Percentiles rank a stretch among this genome's conserved stretches.
Conservation (phyloP, 2,329 filamentous ascomycete genomes). For the Nakataea oryzae region DNA sequence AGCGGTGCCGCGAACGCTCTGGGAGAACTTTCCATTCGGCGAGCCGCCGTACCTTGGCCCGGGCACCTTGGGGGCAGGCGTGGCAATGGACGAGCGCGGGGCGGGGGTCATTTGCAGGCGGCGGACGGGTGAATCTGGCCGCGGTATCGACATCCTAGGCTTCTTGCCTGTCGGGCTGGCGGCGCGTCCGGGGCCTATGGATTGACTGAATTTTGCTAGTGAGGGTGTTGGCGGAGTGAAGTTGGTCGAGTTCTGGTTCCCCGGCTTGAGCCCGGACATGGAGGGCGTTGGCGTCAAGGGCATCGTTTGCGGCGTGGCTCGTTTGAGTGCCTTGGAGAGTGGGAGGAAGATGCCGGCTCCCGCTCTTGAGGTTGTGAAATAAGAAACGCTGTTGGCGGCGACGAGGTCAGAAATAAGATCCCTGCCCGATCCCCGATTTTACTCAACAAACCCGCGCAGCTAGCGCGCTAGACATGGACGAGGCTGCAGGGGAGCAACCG, state of each 20-base stretch:
- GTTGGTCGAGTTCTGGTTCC: constrained; percentile 46
- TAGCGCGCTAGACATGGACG: constrained; percentile 11
- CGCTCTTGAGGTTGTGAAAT: constrained; percentile 70
- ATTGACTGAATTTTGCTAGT: constrained; percentile 77
- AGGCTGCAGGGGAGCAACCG: neutral
- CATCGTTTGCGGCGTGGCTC: constrained; percentile 40
- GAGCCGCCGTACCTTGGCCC: constrained; percentile 52
- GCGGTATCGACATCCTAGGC: constrained; percentile 66
- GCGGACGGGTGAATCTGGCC: constrained; percentile 77
- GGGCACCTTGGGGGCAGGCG: constrained; percentile 37
- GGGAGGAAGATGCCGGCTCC: constrained; percentile 93
- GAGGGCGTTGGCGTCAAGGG: constrained; percentile 62
- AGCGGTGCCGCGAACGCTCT: constrained; percentile 50
- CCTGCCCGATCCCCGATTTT: no score
- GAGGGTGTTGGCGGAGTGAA: constrained; percentile 55
- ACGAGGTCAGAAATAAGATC: neutral
- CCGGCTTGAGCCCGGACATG: constrained; percentile 40
- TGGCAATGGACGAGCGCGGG: constrained; percentile 46
- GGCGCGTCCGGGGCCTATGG: constrained; percentile 65
- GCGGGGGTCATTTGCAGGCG: constrained; percentile 54
- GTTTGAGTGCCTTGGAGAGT: constrained; percentile 65
- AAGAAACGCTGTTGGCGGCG: constrained; percentile 42
- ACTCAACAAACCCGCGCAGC: neutral
- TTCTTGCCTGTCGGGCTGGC: constrained; percentile 60
- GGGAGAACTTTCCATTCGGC: constrained; percentile 50